phyloP scores from a whole-genome alignment of 306 rosid genomes.

The Vigna hirtella region DNA sequence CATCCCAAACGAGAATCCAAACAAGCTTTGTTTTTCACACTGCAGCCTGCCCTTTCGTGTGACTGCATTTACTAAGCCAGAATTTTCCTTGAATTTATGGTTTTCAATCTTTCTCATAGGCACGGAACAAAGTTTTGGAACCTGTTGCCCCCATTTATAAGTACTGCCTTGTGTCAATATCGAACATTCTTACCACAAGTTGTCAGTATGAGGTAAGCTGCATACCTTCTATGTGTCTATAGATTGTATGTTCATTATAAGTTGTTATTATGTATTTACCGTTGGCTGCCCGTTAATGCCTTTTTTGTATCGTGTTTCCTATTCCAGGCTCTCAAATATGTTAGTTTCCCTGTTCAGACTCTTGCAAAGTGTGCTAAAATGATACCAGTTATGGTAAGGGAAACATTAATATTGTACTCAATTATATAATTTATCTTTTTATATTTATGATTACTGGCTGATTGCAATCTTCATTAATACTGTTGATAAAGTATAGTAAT shows the following conservation, averaged over 20 bases:
- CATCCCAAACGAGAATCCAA: too few relatives aligned
- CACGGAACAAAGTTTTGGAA: conserved; percentile 27
- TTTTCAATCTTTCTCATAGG: conserved; percentile 29
- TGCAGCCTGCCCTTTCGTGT: not conserved
- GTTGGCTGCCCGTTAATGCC: not conserved
- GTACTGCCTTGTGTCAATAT: conserved; percentile 34
- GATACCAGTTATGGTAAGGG: conserved; percentile 39
- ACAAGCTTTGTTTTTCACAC: not conserved
- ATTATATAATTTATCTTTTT: not conserved
- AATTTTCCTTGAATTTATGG: not conserved
- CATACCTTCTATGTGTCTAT: not conserved
- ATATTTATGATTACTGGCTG: not conserved
- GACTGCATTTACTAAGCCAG: conserved; percentile 11
- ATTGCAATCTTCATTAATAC: not conserved
- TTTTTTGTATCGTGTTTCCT: not conserved
- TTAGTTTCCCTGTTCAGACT: conserved; percentile 43
- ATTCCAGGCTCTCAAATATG: conserved; percentile 38
- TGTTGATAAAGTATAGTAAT: conserved; percentile 5
- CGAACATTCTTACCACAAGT: conserved; percentile 36
- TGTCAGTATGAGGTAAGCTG: conserved; percentile 38
- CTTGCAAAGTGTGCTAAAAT: conserved; percentile 42
- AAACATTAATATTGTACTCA: not conserved
- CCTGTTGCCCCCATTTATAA: conserved; percentile 37
- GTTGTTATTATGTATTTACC: not conserved
- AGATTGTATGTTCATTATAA: not conserved